Percentiles rank a stretch among this genome's conserved stretches.
Conservation (phyloP, 768 basidiomycete species). For the Mycena galericulata region DNA sequence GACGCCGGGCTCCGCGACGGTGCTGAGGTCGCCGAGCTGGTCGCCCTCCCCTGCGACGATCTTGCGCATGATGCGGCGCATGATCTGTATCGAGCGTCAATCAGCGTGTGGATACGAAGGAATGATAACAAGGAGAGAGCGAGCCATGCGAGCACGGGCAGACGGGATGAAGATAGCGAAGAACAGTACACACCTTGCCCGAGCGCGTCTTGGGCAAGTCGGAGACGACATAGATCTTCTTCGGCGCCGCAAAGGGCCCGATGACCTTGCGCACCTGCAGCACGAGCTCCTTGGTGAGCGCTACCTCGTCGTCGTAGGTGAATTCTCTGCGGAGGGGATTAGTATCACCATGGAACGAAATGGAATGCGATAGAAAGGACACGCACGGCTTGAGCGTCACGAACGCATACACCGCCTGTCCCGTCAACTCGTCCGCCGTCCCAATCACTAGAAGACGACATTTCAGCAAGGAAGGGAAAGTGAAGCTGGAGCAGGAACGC, state of each 20-base stretch:
- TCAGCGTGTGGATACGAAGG: not conserved
- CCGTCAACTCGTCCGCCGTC: constrained; percentile 87
- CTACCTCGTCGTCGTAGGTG: constrained; percentile 79
- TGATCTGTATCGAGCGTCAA: constrained; percentile 69
- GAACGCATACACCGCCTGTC: constrained; percentile 95
- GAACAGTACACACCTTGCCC: constrained; percentile 75
- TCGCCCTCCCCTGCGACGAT: constrained; percentile 95
- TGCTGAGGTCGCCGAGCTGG: constrained; percentile 94
- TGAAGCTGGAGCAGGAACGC: constrained; percentile 32
- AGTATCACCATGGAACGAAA: not conserved
- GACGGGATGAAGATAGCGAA: not conserved
- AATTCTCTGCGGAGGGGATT: constrained; percentile 71
- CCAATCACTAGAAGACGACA: constrained; percentile 69
- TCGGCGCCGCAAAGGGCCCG: constrained; percentile 97
- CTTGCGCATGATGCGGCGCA: constrained; percentile 97
- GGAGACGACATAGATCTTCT: constrained; percentile 85
- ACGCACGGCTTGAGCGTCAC: constrained; percentile 94
- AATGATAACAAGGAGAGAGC: not conserved
- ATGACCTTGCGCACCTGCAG: constrained; percentile 98
- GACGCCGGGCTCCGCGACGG: constrained; percentile 88
- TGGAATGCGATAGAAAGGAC: not conserved
- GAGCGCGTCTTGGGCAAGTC: constrained; percentile 96
- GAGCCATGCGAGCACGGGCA: no score
- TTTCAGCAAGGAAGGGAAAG: not conserved
- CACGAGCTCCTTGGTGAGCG: constrained; percentile 86